Percentiles rank a stretch among this genome's conserved stretches.
Conservation (phyloP, 2,329 filamentous ascomycete genomes). For the Stagonosporopsis chrysanthemi region DNA sequence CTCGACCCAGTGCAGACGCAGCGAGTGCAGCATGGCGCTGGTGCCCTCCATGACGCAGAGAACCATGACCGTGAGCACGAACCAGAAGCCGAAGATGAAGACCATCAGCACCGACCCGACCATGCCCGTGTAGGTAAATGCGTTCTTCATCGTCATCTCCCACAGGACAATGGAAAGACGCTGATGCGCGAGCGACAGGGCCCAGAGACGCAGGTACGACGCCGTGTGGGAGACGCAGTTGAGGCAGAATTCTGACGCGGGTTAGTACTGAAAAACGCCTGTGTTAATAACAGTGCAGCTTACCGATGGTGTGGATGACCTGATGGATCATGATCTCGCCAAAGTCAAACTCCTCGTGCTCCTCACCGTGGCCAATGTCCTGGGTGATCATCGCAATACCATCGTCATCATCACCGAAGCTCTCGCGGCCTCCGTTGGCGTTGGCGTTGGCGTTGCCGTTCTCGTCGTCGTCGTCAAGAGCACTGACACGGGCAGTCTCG, state of each 20-base stretch:
- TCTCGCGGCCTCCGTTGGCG: conserved; percentile 67
- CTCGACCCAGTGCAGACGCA: conserved; percentile 95
- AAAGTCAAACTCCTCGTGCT: conserved; percentile 97
- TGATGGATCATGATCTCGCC: conserved; percentile 98
- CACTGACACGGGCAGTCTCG: conserved; percentile 86
- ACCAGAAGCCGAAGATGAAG: conserved; percentile 86
- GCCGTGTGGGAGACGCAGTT: conserved; percentile 99
- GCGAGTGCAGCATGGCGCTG: conserved; percentile 91
- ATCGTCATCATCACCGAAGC: conserved; percentile 77
- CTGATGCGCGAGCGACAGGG: conserved; percentile 94
- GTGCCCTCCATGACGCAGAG: conserved; percentile 96
- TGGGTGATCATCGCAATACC: conserved; percentile 88
- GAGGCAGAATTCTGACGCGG: conserved; percentile 85
- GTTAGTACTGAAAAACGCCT: conserved; percentile 28
- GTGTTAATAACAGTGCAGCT: conserved; percentile 43
- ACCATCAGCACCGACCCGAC: conserved; percentile 82
- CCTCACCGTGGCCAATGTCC: conserved; percentile 74
- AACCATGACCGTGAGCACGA: conserved; percentile 79
- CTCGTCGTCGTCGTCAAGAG: conserved; percentile 83
- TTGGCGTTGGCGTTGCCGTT: conserved; percentile 63
- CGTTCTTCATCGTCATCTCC: conserved; percentile 89
- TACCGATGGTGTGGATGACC: conserved; percentile 97
- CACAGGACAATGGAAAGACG: conserved; percentile 96
- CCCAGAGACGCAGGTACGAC: conserved; percentile 98
- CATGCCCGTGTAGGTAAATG: conserved; percentile 71